Base-by-base conservation (phyloP, 768 basidiomycete genomes). In the Tulasnella sp. region DNA sequence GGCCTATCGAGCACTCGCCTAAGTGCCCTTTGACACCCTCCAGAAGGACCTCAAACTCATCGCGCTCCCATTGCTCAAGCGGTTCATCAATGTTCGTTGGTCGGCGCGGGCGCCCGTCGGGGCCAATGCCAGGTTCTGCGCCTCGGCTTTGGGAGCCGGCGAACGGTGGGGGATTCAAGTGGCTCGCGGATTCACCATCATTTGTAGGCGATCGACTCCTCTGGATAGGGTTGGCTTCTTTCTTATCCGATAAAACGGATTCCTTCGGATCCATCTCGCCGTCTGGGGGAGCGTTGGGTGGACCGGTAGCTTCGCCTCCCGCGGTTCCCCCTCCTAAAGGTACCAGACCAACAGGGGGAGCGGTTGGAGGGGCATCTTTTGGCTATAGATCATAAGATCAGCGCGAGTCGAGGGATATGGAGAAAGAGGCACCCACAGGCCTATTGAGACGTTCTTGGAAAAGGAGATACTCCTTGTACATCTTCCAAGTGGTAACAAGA, bases 401-500 rank as follows among this genome's bases (percentile, higher is more conserved):
- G 64, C 41, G 42, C 42, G 3, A 20, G 22, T 22, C 24, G 37
- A 16, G 28, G 1, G 7, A 48, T 16, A 89, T 12, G 7, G 1
- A 20, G 37, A 44, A n/a, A n/a, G 0, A 48, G 64, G 77, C 28
- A 86, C 90, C 81, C 84, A 94, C 94, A 44, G 89, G 89, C 86
- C 91, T 93, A 83, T 89, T 90, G 81, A 94, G 83, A 2, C 93
- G 90, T 81, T 96, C 95, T 72, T 96, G 93, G 84, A 93, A 89
- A 6, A 88, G 86, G 72, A 93, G 87, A 83, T 94, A 98, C 82
- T 97, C 94, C 84, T 93, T 97, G 86, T 93, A 98, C 84, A 96
- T 94, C 84, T 96, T 96, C 97, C 97, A 99, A 0, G 97, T 97
- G 1, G 93, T 93, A 81, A 98, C 91, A 37, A 92, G 88, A 85